Conservation (phyloP, 306 rosid species). For the Malus sylvestris region DNA sequence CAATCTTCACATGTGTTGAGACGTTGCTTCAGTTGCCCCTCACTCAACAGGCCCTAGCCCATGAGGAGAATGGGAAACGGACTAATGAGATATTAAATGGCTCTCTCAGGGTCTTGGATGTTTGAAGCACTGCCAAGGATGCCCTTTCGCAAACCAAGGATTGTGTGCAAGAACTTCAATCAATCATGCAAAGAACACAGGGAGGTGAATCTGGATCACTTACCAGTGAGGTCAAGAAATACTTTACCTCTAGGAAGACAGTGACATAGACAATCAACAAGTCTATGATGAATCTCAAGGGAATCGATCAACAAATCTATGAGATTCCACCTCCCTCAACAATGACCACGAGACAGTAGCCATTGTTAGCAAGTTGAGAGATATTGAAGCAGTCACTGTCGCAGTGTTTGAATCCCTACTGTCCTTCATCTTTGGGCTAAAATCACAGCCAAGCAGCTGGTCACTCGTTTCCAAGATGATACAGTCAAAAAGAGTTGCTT, state of each 20-base stretch:
- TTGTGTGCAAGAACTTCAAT: slow-evolving; percentile 28
- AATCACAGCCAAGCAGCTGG: slow-evolving; percentile 17
- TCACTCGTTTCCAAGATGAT: slow-evolving; percentile 18
- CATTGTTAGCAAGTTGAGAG: slow-evolving; percentile 21
- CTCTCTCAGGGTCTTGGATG: slow-evolving; percentile 30
- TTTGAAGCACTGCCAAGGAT: slow-evolving; percentile 1
- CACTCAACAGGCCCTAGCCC: slow-evolving; percentile 23
- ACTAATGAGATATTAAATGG: slow-evolving; percentile 34
- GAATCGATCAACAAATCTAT: neutral
- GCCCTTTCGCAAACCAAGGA: slow-evolving; percentile 15
- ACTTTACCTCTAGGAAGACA: slow-evolving; percentile 28
- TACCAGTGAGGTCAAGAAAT: slow-evolving; percentile 25
- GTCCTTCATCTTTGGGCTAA: slow-evolving; percentile 23
- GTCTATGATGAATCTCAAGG: slow-evolving; percentile 11
- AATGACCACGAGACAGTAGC: neutral
- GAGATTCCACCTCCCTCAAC: neutral
- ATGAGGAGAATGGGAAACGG: slow-evolving; percentile 16
- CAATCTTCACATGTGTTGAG: slow-evolving; percentile 5
- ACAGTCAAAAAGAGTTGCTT: neutral
- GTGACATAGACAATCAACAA: slow-evolving; percentile 23
- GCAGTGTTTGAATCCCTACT: slow-evolving; percentile 20
- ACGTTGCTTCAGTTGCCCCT: slow-evolving; percentile 27
- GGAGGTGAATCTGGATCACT: slow-evolving; percentile 1
- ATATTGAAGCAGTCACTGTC: slow-evolving; percentile 15
- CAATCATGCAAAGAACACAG: slow-evolving; percentile 13